Base-by-base conservation (phyloP, 495 filamentous ascomycete genomes). In the Lasiosphaeria hispida region DNA sequence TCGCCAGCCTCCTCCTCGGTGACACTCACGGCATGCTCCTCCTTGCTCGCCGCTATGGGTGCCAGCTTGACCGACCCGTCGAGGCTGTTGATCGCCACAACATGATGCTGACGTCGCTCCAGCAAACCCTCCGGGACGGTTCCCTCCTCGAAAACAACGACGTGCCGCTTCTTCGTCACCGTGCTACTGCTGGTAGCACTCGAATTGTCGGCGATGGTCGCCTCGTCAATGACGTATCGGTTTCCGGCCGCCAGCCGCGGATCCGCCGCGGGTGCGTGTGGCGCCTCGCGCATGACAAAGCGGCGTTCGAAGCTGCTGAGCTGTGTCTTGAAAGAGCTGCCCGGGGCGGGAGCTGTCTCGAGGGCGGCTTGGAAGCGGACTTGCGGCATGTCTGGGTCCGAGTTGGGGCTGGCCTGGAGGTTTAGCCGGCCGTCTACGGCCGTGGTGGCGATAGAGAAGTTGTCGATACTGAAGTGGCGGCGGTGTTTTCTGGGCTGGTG, bases 401-500 rank as follows among this genome's bases (percentile, higher is more conserved):
- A 11, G 9, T 2, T 18, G 18, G 15, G 43, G 38, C 15, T 48
- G 2, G 23, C 2, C 23, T 30, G 23, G 23, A 30, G 23, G 23
- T 30, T 30, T 30, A 30, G 23, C 23, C 23, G 23, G 23, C 23
- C 53, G 19, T 63, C 55, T 4, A 64, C 23, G 18, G 65, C 55
- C 4, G 57, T 63, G 1, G 63, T 66, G 3, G 58, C 55, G 14
- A 65, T 41, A 11, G 66, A 67, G 49, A 67, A 61, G 58, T 67
- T 69, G 40, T 65, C 66, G 30, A 69, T 62, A 38, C 66, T 67
- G 35, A 71, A 69, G n/a, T 69, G 63, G 1, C 68, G 57, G 49
- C 63, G 66, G 17, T 65, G 66, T 4, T 43, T 13, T 15, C 54
- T 48, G 7, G 19, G 17, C 17, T 55, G 56, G 38, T 36, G 40